Base-by-base conservation (phyloP, 768 basidiomycete species). In the Chiua virens region DNA sequence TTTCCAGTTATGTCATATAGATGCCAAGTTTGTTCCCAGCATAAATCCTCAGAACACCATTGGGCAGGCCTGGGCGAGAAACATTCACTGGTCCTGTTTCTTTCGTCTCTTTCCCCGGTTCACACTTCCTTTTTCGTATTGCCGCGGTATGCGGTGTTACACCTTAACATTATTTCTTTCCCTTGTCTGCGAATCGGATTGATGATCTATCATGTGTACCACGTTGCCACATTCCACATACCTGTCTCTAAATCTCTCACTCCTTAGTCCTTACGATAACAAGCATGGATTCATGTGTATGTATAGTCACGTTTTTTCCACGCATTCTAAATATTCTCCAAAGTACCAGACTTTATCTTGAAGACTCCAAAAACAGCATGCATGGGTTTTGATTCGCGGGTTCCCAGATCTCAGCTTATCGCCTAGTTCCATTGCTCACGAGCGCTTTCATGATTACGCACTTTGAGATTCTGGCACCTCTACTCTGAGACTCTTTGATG, bases 281-380 rank as follows among this genome's bases (percentile, higher is more conserved):
- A 15, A 11, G 21, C 20, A 47, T 21, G n/a, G 22, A 18, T 21
- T 30, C 39, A 28, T 15, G 11, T 21, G 17, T 17, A 22, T 5
- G 39, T 65, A 59, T 10, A 66, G 62, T 17, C 69, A 66, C 17
- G 60, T 34, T 62, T 13, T 73, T 73, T 15, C 62, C 52, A 34
- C 55, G 62, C 10, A 46, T 52, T 35, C 65, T 13, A 27, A 27
- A 7, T 27, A 27, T 27, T 27, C 7, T 7, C 27, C 30, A 30
- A 30, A 11, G 30, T 13, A 30, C 30, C 53, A 15, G 32, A 32
- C 14, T 32, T 32, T 13, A 32, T 32, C 4, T 34, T 15, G 6
- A 30, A 30, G 14, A 30, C 30, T 13, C 30, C 9, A 27, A 27
- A 25, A 27, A 27, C 8, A 27, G 27, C 9, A 5, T 27, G 27